Percentiles rank a stretch among this genome's conserved stretches.
phyloP scores from a whole-genome alignment of 2,329 filamentous ascomycete genomes.

The Colletotrichum sansevieriae region DNA sequence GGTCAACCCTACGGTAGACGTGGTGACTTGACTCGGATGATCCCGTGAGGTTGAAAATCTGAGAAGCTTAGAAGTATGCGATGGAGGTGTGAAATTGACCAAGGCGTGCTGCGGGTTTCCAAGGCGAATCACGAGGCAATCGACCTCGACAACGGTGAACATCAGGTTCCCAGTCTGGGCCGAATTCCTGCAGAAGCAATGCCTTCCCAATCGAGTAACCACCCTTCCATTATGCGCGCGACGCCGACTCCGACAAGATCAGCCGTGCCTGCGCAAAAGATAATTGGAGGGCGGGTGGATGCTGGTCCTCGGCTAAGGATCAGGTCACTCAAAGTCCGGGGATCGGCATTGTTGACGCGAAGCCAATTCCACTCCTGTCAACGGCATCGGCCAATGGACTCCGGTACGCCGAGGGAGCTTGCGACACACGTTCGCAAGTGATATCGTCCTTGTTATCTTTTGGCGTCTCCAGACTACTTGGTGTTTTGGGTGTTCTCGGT shows the following conservation, averaged over 20 bases:
- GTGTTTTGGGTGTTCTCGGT: no score
- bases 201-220: constrained; percentile 16
- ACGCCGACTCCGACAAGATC: constrained; percentile 1
- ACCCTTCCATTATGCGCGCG: neutral
- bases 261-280: neutral
- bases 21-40: constrained; percentile 10
- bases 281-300: neutral
- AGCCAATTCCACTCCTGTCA: constrained; percentile 2
- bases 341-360: neutral
- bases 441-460: no score
- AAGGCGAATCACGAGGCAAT: neutral
- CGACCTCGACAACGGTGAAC: neutral
- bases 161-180: neutral
- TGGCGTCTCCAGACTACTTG: no score
- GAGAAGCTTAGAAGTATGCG: neutral
- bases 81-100: neutral
- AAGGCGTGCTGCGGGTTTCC: neutral
- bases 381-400: constrained; percentile 13
- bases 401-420: constrained; percentile 10
- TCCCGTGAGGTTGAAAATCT: neutral
- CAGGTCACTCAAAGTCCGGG: neutral
- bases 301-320: constrained; percentile 5
- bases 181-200: neutral
- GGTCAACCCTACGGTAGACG: neutral
- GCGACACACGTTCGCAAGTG: neutral